Evolutionary conservation across 352 stramenopile species (phyloP).

Genomic region (Phytopythium aichiense): DNA sequence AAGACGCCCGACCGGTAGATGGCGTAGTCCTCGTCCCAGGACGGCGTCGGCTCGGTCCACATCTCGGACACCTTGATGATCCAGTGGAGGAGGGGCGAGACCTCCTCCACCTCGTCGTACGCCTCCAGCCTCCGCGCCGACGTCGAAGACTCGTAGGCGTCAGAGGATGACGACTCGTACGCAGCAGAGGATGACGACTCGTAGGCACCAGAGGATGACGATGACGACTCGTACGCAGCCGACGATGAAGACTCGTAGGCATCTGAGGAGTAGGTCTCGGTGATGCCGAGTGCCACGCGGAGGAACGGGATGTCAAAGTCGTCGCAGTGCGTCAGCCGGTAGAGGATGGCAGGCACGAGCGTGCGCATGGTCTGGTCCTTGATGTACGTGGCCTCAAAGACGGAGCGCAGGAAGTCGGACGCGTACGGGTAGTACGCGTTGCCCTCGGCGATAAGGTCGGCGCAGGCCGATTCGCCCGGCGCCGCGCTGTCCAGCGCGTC

Average conservation of each 20-base stretch:
- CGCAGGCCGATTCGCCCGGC: background rate
- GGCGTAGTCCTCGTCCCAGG: conserved; percentile 9
- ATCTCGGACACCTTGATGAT: conserved; percentile 27
- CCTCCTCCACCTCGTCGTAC: conserved; percentile 9
- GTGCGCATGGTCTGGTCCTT: conserved; percentile 4
- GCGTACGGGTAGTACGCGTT: background rate
- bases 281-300: background rate
- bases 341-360: conserved; percentile 14
- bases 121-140: background rate
- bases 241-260: background rate
- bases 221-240: background rate
- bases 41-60: conserved; percentile 20
- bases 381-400: background rate
- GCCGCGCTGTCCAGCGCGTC: background rate
- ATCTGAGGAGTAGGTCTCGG: background rate
- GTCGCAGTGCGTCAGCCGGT: conserved; percentile 7
- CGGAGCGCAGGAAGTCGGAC: background rate
- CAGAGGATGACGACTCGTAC: background rate
- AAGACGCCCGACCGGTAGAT: conserved; percentile 6
- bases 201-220: background rate
- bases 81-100: conserved; percentile 13
- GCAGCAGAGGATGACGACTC: background rate
- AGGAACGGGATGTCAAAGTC: conserved; percentile 12
- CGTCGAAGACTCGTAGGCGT: background rate
- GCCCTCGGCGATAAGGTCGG: conserved; percentile 1